Conservation (phyloP, 257 asterid genomes). For the Solanum tarijense region DNA sequence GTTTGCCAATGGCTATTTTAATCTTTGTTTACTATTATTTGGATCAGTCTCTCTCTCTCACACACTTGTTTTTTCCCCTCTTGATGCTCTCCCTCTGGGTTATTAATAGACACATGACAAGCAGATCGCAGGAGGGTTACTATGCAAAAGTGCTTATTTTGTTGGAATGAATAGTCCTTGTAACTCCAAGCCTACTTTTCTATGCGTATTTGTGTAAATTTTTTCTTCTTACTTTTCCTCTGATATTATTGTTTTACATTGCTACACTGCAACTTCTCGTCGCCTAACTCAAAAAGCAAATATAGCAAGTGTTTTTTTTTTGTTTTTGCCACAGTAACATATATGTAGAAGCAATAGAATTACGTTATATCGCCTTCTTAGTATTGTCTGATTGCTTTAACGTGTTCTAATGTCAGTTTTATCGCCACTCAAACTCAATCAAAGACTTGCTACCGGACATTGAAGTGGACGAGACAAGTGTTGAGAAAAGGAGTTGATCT, state of each 20-base stretch:
- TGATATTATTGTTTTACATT: neutral
- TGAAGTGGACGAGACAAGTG: slow-evolving; percentile 7
- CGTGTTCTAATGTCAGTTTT: slow-evolving; percentile 31
- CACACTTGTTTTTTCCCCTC: neutral
- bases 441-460: slow-evolving; percentile 26
- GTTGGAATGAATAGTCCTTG: neutral
- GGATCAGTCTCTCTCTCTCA: neutral
- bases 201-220: neutral
- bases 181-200: neutral
- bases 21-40: neutral
- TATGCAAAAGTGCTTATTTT: neutral
- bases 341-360: neutral
- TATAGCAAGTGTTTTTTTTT: neutral
- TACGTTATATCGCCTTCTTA: neutral
- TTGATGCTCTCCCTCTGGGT: neutral
- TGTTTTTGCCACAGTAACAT: neutral
- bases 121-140: neutral
- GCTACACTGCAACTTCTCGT: neutral
- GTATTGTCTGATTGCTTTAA: neutral
- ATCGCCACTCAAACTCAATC: slow-evolving; percentile 34
- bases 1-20: neutral
- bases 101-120: neutral
- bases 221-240: neutral
- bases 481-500: slow-evolving; percentile 11
- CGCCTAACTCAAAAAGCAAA: neutral